Evolutionary conservation across 2,329 filamentous ascomycete species (phyloP).

Genomic region (Neonectria magnoliae): DNA sequence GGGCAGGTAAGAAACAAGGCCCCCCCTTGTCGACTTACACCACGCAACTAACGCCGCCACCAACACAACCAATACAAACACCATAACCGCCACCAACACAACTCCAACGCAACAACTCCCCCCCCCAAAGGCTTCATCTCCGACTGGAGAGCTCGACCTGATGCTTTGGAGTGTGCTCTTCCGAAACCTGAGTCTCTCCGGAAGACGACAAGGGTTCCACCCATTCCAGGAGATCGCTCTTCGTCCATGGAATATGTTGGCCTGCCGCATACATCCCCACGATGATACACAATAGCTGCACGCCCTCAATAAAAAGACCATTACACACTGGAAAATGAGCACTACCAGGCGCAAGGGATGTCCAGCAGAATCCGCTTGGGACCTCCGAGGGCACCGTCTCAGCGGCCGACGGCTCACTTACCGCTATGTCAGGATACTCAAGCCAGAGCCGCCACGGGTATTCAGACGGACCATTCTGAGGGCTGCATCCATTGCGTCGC

Average conservation of each 20-base stretch:
- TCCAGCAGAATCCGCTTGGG: not conserved
- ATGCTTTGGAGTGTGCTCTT: not conserved
- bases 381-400: conserved; percentile 6
- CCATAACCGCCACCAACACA: not conserved
- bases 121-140: not conserved
- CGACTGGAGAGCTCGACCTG: not conserved
- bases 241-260: not conserved
- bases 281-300: not conserved
- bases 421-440: conserved; percentile 24
- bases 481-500: conserved; percentile 19
- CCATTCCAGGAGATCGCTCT: not conserved
- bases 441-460: conserved; percentile 29
- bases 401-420: not conserved
- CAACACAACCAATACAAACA: not conserved
- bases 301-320: not conserved
- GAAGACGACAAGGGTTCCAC: not conserved
- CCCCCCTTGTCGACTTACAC: not conserved
- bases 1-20: not conserved
- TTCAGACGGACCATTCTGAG: conserved; percentile 14
- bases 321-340: not conserved
- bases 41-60: not conserved
- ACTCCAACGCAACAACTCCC: not conserved
- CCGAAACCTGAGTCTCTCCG: not conserved
- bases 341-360: not conserved
- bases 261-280: not conserved